Percentiles rank a stretch among this genome's conserved stretches.
Evolutionary conservation across 2,329 filamentous ascomycete species (phyloP).

Genomic region (Nemania sp.): DNA sequence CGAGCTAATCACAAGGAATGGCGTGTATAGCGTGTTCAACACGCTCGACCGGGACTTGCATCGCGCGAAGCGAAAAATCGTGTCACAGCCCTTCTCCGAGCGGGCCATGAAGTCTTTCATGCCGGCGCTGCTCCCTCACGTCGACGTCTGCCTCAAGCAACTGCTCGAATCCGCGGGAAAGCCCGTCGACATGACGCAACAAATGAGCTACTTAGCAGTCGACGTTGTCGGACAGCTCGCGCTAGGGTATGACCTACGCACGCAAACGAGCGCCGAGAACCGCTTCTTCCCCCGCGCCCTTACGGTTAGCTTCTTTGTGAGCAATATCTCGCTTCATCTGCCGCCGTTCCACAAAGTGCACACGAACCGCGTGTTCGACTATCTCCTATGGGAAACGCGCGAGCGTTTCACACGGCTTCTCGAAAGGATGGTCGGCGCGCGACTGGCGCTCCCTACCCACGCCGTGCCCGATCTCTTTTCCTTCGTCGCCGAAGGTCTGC

Average conservation of each 20-base stretch:
- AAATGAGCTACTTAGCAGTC: not conserved
- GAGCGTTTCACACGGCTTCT: not conserved
- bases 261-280: constrained; percentile 8
- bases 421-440: constrained; percentile 3
- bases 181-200: constrained; percentile 14
- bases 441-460: constrained; percentile 11
- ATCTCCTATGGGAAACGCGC: not conserved
- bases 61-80: not conserved
- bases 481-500: not conserved
- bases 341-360: constrained; percentile 4
- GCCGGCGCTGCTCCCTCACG: too few relatives aligned
- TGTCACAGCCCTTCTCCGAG: not conserved
- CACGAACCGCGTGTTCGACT: not conserved
- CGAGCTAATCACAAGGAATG: not conserved
- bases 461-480: not conserved
- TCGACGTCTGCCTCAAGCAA: constrained; percentile 2
- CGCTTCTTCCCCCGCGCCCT: not conserved
- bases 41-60: not conserved
- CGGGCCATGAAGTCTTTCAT: too few relatives aligned
- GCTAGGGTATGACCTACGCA: constrained; percentile 9
- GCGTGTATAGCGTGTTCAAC: not conserved
- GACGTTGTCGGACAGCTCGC: constrained; percentile 11
- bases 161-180: not conserved
- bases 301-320: not conserved
- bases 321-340: constrained; percentile 6